Conservation (phyloP, 768 basidiomycete species). For the Pulveroboletus frians region DNA sequence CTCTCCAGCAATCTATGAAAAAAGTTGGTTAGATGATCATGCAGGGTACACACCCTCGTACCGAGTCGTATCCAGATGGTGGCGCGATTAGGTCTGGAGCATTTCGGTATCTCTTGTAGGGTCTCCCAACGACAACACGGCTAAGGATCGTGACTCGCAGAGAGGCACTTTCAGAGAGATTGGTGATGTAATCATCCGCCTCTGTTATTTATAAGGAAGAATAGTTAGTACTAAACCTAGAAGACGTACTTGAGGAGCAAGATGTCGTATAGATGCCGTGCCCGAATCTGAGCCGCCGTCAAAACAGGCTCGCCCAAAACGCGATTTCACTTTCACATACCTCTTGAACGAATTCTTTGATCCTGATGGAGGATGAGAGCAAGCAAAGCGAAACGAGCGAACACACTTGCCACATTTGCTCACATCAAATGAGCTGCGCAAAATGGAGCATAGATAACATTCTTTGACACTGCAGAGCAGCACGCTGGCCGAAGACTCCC, state of each 20-base stretch:
- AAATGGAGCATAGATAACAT: conserved; percentile 53
- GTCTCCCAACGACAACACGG: conserved; percentile 60
- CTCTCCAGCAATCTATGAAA: conserved; percentile 48
- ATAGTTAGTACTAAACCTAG: background rate
- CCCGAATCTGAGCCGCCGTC: conserved; percentile 47
- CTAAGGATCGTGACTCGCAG: conserved; percentile 52
- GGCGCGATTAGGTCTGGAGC: conserved; percentile 44
- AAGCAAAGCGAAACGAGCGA: background rate
- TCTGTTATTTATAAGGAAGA: conserved; percentile 35
- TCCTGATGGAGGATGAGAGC: conserved; percentile 32
- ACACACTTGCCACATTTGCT: conserved; percentile 46
- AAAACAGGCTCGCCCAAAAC: background rate
- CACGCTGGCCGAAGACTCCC: conserved; percentile 44
- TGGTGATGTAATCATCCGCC: conserved; percentile 59
- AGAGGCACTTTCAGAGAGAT: conserved; percentile 36
- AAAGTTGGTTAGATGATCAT: background rate
- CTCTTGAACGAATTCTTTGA: conserved; percentile 53
- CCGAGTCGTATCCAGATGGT: conserved; percentile 57
- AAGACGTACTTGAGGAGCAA: conserved; percentile 57
- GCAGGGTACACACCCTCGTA: conserved; percentile 28
- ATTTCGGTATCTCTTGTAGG: conserved; percentile 46
- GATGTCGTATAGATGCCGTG: conserved; percentile 62
- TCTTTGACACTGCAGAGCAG: conserved; percentile 45
- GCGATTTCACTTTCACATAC: conserved; percentile 19
- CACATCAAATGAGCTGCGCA: conserved; percentile 57